phyloP scores from a whole-genome alignment of 2,329 filamentous ascomycete genomes.

The Alternaria arbusti region DNA sequence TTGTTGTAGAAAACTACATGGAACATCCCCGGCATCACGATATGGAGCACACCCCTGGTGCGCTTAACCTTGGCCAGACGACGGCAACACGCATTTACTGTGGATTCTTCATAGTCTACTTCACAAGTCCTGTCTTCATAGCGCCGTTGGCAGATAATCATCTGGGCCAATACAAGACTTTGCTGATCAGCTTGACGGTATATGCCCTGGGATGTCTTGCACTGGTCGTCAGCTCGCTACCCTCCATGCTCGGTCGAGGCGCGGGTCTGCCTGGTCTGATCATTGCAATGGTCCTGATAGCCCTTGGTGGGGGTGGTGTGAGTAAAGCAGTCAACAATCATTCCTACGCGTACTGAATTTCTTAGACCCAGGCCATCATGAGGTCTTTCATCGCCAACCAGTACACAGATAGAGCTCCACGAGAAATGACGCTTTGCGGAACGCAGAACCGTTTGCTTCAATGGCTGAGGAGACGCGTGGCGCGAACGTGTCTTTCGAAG shows the following conservation, averaged over 20 bases:
- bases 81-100: constrained; percentile 61
- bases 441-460: background rate
- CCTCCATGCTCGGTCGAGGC: constrained; percentile 21
- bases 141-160: constrained; percentile 49
- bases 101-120: constrained; percentile 63
- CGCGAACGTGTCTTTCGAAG: background rate
- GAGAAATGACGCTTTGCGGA: constrained; percentile 15
- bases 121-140: constrained; percentile 45
- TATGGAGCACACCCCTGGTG: constrained; percentile 44
- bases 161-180: constrained; percentile 48
- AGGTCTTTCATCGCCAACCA: constrained; percentile 49
- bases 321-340: background rate
- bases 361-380: constrained; percentile 39
- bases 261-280: constrained; percentile 37
- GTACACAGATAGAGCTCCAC: constrained; percentile 31
- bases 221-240: constrained; percentile 31
- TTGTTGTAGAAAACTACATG: constrained; percentile 51
- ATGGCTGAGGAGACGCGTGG: background rate
- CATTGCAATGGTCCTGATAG: constrained; percentile 46
- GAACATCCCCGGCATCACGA: constrained; percentile 39
- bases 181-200: constrained; percentile 40
- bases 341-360: background rate
- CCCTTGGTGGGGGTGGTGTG: constrained; percentile 47
- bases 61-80: constrained; percentile 40
- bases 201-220: constrained; percentile 33